A percentile compares a stretch with the other conserved stretches of the same genome.
These are phyloP conservation scores for Komagataella pseudopastoris DNA, from an alignment of 805 yeast species.

Conservation along the genomic window DNA sequence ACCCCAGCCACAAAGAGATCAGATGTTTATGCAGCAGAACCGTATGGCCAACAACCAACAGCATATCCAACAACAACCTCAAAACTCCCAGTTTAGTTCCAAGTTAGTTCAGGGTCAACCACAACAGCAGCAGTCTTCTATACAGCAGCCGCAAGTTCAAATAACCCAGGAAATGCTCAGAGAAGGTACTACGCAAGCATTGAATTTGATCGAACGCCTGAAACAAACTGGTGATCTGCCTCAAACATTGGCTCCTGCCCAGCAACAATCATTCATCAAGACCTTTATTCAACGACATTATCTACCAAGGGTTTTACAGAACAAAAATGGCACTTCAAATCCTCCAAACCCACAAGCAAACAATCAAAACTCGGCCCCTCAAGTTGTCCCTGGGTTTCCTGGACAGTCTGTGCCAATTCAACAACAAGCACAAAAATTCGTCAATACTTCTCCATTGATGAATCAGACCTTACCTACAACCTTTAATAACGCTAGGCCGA, in stretches of 20 bases:
- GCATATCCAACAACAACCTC: background rate
- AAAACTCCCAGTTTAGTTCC: background rate
- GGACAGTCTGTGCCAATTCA: background rate
- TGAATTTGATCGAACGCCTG: conserved; percentile 18
- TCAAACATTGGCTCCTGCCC: conserved; percentile 16
- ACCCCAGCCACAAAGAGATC: conserved; percentile 6
- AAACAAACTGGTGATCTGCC: conserved; percentile 20
- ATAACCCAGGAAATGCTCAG: conserved; percentile 2
- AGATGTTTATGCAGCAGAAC: conserved; percentile 1
- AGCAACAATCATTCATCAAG: conserved; percentile 19
- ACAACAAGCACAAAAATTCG: conserved; percentile 6
- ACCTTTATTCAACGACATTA: conserved; percentile 10
- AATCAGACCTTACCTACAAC: conserved; percentile 3
- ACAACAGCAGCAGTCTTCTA: background rate
- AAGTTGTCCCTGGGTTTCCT: background rate
- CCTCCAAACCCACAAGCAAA: background rate
- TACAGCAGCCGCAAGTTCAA: background rate
- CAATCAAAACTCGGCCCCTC: background rate
- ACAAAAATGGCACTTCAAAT: background rate
- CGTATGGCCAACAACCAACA: background rate
- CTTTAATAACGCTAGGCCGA: conserved; percentile 4
- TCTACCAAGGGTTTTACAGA: background rate
- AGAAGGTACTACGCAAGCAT: conserved; percentile 16
- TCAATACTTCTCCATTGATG: background rate
- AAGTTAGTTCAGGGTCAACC: background rate